A percentile compares a stretch with the other conserved stretches of the same genome.
These are phyloP conservation scores for Prunus kanzakura DNA, from an alignment of 306 rosid species.

Conservation along the genomic window DNA sequence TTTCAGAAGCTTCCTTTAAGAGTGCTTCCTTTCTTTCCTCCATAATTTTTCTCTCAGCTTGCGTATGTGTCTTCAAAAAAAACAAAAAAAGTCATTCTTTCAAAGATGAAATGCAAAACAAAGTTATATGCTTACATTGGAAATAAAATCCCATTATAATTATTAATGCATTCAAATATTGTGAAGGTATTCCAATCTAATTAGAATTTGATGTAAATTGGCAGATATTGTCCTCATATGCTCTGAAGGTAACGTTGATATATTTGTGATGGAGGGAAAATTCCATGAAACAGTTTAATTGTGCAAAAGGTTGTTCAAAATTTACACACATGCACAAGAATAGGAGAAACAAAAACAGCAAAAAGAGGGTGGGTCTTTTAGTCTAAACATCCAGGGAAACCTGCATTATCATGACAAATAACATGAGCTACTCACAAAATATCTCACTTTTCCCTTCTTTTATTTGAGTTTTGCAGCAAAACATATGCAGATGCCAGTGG, in stretches of 20 bases:
- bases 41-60: slow-evolving; percentile 65
- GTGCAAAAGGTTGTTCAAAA: neutral
- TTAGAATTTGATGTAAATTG: neutral
- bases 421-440: neutral
- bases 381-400: neutral
- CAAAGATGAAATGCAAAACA: neutral
- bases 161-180: neutral
- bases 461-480: neutral
- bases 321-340: neutral
- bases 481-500: neutral
- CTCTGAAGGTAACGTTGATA: neutral
- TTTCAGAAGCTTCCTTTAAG: slow-evolving; percentile 48
- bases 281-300: neutral
- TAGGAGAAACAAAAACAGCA: neutral
- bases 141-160: neutral
- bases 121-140: neutral
- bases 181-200: neutral
- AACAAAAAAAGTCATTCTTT: neutral
- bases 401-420: no score
- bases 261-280: neutral
- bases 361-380: neutral
- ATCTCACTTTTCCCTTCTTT: neutral
- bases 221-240: neutral
- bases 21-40: slow-evolving; percentile 57
- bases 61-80: slow-evolving; percentile 60